A percentile compares a stretch with the other conserved stretches of the same genome.
Conservation (phyloP, 371 early-diverging fungal genomes). For the Haplosporangium sp. region DNA sequence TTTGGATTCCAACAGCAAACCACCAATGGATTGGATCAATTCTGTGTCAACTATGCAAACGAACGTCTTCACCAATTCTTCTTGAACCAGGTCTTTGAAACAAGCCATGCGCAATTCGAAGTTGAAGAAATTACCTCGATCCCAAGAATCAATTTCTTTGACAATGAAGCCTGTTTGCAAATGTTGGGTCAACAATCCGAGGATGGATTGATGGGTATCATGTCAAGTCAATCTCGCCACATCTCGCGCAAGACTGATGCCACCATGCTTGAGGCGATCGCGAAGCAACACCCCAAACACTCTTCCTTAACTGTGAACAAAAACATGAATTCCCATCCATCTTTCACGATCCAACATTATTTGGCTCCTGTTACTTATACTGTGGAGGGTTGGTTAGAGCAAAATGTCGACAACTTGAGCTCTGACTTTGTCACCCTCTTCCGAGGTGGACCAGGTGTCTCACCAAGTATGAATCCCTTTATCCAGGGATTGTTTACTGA, state of each 20-base stretch:
- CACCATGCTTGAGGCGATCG: slow-evolving; percentile 58
- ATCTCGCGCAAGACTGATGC: slow-evolving; percentile 52
- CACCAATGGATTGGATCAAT: slow-evolving; percentile 79
- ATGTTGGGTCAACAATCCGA: slow-evolving; percentile 61
- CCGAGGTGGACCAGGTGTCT: slow-evolving; percentile 66
- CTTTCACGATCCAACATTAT: slow-evolving; percentile 85
- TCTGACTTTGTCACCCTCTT: slow-evolving; percentile 89
- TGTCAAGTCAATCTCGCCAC: slow-evolving; percentile 65
- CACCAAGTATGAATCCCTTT: slow-evolving; percentile 79
- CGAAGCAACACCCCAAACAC: slow-evolving; percentile 53
- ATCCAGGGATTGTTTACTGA: slow-evolving; percentile 86
- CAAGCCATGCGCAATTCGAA: slow-evolving; percentile 64
- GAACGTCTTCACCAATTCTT: slow-evolving; percentile 86
- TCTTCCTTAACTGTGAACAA: slow-evolving; percentile 42
- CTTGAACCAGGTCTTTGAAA: slow-evolving; percentile 76
- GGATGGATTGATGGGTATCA: slow-evolving; percentile 72
- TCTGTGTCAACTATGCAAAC: slow-evolving; percentile 87
- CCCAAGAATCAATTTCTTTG: slow-evolving; percentile 64
- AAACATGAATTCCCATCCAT: slow-evolving; percentile 56
- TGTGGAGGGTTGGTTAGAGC: slow-evolving; percentile 75
- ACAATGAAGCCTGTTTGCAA: slow-evolving; percentile 74
- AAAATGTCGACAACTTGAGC: slow-evolving; percentile 79
- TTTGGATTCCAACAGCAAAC: slow-evolving; percentile 76
- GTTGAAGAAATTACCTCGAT: slow-evolving; percentile 65
- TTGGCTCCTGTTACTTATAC: slow-evolving; percentile 78